Evolutionary conservation across 331 rosid genomes (phyloP), one percentile per base, ranked within the genome.

Genomic region (Cydonia oblonga): DNA sequence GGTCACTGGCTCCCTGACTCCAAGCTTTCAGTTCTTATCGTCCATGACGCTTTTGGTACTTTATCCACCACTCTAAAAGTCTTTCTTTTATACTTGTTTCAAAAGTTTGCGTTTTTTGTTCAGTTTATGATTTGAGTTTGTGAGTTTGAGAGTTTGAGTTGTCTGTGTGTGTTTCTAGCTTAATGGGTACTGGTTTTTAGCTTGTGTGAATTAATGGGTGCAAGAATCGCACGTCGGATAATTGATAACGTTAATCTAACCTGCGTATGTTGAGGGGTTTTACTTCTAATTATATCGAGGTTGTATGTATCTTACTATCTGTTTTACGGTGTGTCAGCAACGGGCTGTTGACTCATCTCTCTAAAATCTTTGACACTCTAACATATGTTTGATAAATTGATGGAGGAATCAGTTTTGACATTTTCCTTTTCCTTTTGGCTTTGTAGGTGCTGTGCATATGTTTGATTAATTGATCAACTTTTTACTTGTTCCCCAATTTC

Each of bases 31-130:
- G 68, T 88, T 79, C 60, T 90, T 76, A 75, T 92, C 14, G 9
- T 83, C 66, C 62, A 90, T 35, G 98, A 92, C 68, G 16, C 81
- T 32, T 88, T 28, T 62, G 96, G 96, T 90, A 72, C 57, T 9
- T 46, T 6, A 2, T 13, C 51, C 19, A 32, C 16, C 66, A 57
- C 20, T 23, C 28, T 18, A 54, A 32, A 70, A 70, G 18, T 6
- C 22, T 69, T 53, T 65, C 18, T 9, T 32, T 54, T n/a, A 23
- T 26, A 30, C 26, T 58, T 53, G 16, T 3, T 20, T 33, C 22
- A 16, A 1, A 25, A 6, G 6, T 22, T 7, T 23, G 33, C 7
- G 7, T 28, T 5, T 13, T 60, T 53, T 44, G 30, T 69, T 56
- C 38, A 25, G 11, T 38, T 20, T 15, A 13, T 44, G n/a, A 19